A percentile compares a stretch with the other conserved stretches of the same genome.
Evolutionary conservation across 805 yeast genomes (phyloP).

Genomic region (Saccharomyces cerevisiae): DNA sequence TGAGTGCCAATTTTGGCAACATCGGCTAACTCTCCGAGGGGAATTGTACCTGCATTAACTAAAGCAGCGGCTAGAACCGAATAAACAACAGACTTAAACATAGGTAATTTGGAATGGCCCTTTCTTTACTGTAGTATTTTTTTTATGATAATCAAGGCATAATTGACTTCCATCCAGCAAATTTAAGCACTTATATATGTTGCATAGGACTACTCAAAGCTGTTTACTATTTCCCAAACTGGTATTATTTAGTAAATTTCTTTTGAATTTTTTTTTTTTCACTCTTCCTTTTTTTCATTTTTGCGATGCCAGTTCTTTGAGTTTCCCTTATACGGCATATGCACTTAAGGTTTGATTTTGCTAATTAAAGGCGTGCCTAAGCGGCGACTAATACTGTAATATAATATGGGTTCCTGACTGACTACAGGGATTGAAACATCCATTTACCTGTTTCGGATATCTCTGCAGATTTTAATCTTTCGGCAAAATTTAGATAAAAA

Average conservation of each 20-base stretch:
- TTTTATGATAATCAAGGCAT: not conserved
- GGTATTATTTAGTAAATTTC: not conserved
- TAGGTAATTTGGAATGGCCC: not conserved
- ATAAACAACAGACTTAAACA: not conserved
- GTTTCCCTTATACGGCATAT: not conserved
- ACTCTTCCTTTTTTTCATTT: not conserved
- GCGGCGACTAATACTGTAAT: not conserved
- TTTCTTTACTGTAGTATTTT: not conserved
- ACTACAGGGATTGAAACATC: not conserved
- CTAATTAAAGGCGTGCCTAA: not conserved
- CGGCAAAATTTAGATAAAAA: not conserved
- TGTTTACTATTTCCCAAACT: not conserved
- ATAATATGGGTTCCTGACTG: not conserved
- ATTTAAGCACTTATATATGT: not conserved
- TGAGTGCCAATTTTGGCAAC: constrained; percentile 15
- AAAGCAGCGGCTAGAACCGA: not conserved
- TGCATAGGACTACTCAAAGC: not conserved
- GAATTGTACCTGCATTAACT: not conserved
- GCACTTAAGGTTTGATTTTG: not conserved
- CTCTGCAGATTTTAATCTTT: not conserved
- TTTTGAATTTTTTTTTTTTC: not conserved
- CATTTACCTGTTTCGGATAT: not conserved
- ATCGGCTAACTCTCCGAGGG: not conserved
- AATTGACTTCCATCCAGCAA: not conserved
- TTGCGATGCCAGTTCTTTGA: not conserved